These are phyloP conservation scores for Elymus sibiricus DNA, from an alignment of 176 grass and related monocot genomes.

Conservation along the genomic window DNA sequence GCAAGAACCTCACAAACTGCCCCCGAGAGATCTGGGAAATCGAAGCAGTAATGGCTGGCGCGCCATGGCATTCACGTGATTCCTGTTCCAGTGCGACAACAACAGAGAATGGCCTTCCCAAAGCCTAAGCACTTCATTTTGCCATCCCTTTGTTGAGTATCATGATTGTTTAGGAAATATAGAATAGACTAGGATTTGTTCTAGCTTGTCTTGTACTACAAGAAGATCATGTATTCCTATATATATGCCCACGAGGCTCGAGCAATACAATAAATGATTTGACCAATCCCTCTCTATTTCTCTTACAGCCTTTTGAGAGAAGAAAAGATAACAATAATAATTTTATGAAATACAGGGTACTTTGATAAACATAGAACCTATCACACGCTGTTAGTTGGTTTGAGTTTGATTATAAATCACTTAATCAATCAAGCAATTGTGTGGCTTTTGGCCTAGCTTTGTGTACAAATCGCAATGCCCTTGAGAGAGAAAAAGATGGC, in stretches of 20 bases:
- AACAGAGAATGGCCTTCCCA: not conserved
- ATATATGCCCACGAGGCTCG: too few relatives aligned
- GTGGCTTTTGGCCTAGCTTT: too few relatives aligned
- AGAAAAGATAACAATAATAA: not conserved
- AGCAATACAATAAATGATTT: too few relatives aligned
- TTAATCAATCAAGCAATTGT: too few relatives aligned
- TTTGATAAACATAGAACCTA: constrained; percentile 5
- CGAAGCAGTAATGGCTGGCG: constrained; percentile 85
- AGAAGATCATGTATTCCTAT: too few relatives aligned
- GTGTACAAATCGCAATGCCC: too few relatives aligned
- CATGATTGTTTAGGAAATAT: too few relatives aligned
- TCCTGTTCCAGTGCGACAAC: not conserved
- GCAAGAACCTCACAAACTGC: constrained; percentile 83
- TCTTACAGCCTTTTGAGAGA: not conserved
- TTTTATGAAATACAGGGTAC: not conserved
- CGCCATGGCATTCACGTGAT: constrained; percentile 47
- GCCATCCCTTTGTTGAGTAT: not conserved
- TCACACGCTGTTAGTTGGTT: not conserved
- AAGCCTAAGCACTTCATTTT: not conserved
- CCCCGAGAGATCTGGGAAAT: constrained; percentile 74
- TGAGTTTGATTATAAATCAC: not conserved
- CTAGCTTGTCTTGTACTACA: too few relatives aligned
- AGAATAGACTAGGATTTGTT: too few relatives aligned
- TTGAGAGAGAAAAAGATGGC: not conserved
- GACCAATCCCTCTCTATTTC: too few relatives aligned